Conservation (phyloP, 176 grass and related monocot species). For the Rhynchospora pubera region DNA sequence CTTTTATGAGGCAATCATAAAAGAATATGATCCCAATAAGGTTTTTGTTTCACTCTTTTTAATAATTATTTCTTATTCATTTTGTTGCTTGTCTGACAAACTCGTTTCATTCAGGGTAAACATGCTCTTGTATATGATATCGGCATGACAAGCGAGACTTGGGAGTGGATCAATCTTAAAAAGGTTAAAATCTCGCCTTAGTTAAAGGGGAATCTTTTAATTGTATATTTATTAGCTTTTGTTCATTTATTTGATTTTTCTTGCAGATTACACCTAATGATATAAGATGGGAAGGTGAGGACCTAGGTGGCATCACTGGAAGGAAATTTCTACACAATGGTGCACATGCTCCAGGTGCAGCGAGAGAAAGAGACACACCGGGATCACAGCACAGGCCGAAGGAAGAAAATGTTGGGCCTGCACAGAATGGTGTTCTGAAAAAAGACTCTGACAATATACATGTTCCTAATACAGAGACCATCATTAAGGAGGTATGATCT, state of each 20-base stretch:
- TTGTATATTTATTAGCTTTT: not conserved
- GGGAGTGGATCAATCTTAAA: slow-evolving; percentile 73
- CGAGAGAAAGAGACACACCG: slow-evolving; percentile 34
- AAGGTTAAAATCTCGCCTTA: slow-evolving; percentile 43
- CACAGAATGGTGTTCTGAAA: slow-evolving; percentile 48
- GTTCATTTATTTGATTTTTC: not conserved
- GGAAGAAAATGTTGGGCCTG: slow-evolving; percentile 27
- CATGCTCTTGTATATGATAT: slow-evolving; percentile 85
- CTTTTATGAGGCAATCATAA: slow-evolving; percentile 89
- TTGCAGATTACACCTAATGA: slow-evolving; percentile 78
- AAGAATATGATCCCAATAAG: slow-evolving; percentile 56
- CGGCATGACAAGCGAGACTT: slow-evolving; percentile 50
- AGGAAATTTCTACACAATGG: slow-evolving; percentile 38
- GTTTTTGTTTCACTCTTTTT: slow-evolving; percentile 32
- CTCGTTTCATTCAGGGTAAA: slow-evolving; percentile 42
- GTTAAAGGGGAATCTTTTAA: not conserved
- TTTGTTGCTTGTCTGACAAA: slow-evolving; percentile 22
- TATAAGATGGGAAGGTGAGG: slow-evolving; percentile 73
- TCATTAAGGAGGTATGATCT: slow-evolving; percentile 76
- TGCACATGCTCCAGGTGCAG: slow-evolving; percentile 29
- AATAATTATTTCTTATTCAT: slow-evolving; percentile 18
- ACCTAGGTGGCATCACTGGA: slow-evolving; percentile 31
- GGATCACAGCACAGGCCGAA: slow-evolving; percentile 33
- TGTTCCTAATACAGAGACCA: slow-evolving; percentile 51
- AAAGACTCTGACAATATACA: slow-evolving; percentile 50